Evolutionary conservation across 768 basidiomycete species (phyloP), one percentile per base, ranked within the genome.

Genomic region (Russula olivacea): DNA sequence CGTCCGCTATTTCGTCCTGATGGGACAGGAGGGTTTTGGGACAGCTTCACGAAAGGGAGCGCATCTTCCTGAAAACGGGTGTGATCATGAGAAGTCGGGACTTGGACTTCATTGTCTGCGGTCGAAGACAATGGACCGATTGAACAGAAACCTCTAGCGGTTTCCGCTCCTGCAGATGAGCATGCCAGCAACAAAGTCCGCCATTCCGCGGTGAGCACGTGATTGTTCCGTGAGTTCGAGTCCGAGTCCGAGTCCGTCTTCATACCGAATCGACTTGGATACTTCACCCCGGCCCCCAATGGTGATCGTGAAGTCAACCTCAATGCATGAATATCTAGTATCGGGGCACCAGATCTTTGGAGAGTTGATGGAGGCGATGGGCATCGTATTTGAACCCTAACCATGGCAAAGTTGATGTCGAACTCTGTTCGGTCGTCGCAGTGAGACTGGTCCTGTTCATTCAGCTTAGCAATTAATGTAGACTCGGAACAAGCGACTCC

Each of bases 331-430:
- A 89, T 56, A 68, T 91, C 89, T 38, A 89, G 30, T 17, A 89
- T 74, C 5, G 91, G 64, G 28, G 83, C 81, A 5, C 93, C 91
- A 49, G 91, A 91, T 28, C 89, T 82, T 19, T 77, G 78, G 8
- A 70, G 43, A 28, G 67, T 73, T 1, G 71, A 71, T 21, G 76
- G 71, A 5, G 85, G 85, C 34, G 90, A 78, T 6, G 86, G 84
- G 69, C 83, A 86, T 52, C 89, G 83, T 54, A 88, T 70, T 70
- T 93, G 82, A 23, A 88, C 50, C 21, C 93, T 84, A 50, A 93
- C 69, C 74, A 87, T 76, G 15, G 82, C 74, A 36, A 86, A 77
- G 21, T 71, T 72, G 45, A 88, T 67, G 1, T 70, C 69, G 3
- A 82, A 48, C 53, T 69, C 57, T 12, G 56, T 17, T n/a, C 36